Evolutionary conservation across 805 yeast genomes (phyloP).

Genomic region (Candida nitratophila): DNA sequence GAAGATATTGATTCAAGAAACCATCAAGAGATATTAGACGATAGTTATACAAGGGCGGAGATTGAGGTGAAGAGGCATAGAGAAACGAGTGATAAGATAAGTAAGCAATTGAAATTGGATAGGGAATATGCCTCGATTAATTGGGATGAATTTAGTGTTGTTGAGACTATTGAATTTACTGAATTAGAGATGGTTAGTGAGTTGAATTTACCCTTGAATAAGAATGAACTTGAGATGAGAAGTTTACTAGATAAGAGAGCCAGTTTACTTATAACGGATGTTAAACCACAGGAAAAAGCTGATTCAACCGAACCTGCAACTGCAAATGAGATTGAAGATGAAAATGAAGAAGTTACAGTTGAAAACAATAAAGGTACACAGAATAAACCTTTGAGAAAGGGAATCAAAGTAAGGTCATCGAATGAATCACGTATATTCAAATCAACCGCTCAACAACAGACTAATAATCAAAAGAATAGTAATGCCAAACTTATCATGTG

Average conservation of each 20-base stretch:
- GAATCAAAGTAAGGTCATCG: slow-evolving; percentile 61
- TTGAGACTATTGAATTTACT: slow-evolving; percentile 61
- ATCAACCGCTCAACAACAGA: slow-evolving; percentile 4
- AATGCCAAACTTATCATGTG: slow-evolving; percentile 46
- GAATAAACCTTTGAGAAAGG: slow-evolving; percentile 22
- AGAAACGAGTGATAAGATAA: slow-evolving; percentile 19
- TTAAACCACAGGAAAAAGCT: too few relatives aligned
- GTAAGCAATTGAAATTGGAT: slow-evolving; percentile 27
- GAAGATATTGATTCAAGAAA: slow-evolving; percentile 8
- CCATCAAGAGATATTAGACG: slow-evolving; percentile 28
- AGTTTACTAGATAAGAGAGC: slow-evolving; percentile 47
- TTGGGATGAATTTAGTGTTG: slow-evolving; percentile 79
- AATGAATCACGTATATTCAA: slow-evolving; percentile 58
- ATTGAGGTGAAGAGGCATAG: slow-evolving; percentile 32
- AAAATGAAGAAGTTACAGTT: slow-evolving; percentile 2
- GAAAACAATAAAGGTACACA: neutral
- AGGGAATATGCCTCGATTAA: slow-evolving; percentile 65
- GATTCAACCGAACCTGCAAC: too few relatives aligned
- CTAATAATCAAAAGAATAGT: slow-evolving; percentile 9
- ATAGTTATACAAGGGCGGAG: slow-evolving; percentile 52
- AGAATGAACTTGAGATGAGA: slow-evolving; percentile 54
- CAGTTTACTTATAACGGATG: slow-evolving; percentile 29
- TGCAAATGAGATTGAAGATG: slow-evolving; percentile 23
- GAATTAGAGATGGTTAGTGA: slow-evolving; percentile 53
- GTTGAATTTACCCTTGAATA: slow-evolving; percentile 45